phyloP scores from a whole-genome alignment of 2,329 filamentous ascomycete genomes.

The Beauveria scarabaeidicola region DNA sequence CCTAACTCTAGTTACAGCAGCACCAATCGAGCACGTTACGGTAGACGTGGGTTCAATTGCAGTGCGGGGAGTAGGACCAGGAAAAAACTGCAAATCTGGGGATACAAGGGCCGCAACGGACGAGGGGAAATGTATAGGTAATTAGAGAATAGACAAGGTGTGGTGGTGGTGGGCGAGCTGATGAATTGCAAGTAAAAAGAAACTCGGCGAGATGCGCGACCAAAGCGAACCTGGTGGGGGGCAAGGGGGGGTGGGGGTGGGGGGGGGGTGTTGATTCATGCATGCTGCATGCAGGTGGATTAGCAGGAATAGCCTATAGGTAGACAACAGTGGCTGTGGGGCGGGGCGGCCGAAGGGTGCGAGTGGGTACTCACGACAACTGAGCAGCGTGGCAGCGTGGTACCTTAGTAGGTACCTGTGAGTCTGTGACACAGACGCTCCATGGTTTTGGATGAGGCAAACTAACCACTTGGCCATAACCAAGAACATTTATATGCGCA shows the following conservation, averaged over 20 bases:
- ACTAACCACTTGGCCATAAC: too few relatives aligned
- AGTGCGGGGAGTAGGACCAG: not conserved
- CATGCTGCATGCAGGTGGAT: too few relatives aligned
- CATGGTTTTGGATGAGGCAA: not conserved
- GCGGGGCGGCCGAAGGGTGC: not conserved
- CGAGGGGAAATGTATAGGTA: not conserved
- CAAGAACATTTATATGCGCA: too few relatives aligned
- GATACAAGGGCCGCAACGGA: not conserved
- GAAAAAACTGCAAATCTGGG: conserved; percentile 1
- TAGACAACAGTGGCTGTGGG: not conserved
- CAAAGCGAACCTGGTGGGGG: not conserved
- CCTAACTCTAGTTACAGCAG: not conserved
- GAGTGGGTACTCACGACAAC: not conserved
- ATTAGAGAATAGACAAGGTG: not conserved
- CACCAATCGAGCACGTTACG: not conserved
- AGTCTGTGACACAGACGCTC: not conserved
- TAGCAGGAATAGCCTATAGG: too few relatives aligned
- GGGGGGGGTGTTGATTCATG: not conserved
- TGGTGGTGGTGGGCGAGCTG: not conserved
- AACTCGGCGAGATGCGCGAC: not conserved
- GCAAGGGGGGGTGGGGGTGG: not conserved
- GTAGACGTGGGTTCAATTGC: not conserved
- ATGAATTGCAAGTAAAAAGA: not conserved
- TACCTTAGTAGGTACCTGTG: too few relatives aligned
- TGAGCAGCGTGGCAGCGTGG: not conserved